Percentiles rank a stretch among this genome's conserved stretches.
Evolutionary conservation across 1,139 yeast species (phyloP).

Genomic region (Candida dubliniensis): DNA sequence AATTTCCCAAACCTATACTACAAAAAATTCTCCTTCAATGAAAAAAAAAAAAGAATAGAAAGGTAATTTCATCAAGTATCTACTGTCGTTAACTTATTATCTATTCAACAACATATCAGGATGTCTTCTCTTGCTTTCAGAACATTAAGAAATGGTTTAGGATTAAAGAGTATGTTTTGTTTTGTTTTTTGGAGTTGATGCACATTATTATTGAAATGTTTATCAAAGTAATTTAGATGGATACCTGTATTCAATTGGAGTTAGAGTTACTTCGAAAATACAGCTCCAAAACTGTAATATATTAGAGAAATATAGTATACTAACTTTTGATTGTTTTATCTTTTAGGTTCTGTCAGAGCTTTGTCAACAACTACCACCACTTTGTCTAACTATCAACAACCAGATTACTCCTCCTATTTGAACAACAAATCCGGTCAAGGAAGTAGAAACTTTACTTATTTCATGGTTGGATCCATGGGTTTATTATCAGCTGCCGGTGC

Average conservation of each 20-base stretch:
- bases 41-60: constrained; percentile 11
- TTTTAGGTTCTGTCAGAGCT: constrained; percentile 32
- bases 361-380: constrained; percentile 50
- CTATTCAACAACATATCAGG: constrained; percentile 13
- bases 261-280: background rate
- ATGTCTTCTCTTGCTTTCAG: constrained; percentile 52
- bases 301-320: constrained; percentile 1
- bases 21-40: constrained; percentile 6
- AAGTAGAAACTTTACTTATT: constrained; percentile 86
- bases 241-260: background rate
- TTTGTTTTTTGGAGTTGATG: background rate
- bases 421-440: constrained; percentile 72
- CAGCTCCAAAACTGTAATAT: background rate
- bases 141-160: constrained; percentile 53
- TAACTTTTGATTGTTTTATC: background rate
- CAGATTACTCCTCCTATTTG: constrained; percentile 83
- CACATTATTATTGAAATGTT: no score
- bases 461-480: constrained; percentile 98
- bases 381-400: constrained; percentile 82
- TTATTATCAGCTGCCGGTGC: constrained; percentile 94
- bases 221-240: no score
- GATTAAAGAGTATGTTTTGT: constrained; percentile 37
- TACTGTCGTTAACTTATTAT: background rate
- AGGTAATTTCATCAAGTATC: constrained; percentile 6
- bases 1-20: background rate